Percentiles rank a stretch among this genome's conserved stretches.
Conservation (phyloP, 257 asterid species). For the Phtheirospermum japonicum region DNA sequence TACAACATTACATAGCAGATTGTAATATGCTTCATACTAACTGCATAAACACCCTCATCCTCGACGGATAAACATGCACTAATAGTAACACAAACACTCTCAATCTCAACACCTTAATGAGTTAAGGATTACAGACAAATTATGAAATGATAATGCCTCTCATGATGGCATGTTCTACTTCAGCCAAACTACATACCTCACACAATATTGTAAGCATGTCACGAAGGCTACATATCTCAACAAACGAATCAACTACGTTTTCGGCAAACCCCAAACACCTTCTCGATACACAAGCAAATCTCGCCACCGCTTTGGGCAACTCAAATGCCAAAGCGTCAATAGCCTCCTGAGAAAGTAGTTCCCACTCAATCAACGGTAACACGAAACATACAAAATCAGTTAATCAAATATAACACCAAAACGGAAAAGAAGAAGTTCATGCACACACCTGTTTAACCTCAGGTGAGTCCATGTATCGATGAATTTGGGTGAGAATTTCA, state of each 20-base stretch:
- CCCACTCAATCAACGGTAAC: slow-evolving; percentile 2
- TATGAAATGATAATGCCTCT: no score
- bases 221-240: slow-evolving; percentile 58
- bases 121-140: background rate
- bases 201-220: slow-evolving; percentile 83
- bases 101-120: background rate
- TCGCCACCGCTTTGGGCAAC: slow-evolving; percentile 65
- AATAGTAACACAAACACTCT: slow-evolving; percentile 4
- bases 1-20: no score
- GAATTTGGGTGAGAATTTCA: slow-evolving; percentile 51
- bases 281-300: slow-evolving; percentile 55
- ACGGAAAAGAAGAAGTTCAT: background rate
- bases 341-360: slow-evolving; percentile 43
- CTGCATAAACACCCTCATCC: no score
- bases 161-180: no score
- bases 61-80: no score
- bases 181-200: slow-evolving; percentile 55
- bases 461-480: slow-evolving; percentile 39
- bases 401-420: background rate
- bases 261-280: slow-evolving; percentile 56
- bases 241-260: slow-evolving; percentile 42
- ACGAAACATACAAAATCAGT: background rate
- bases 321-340: slow-evolving; percentile 68
- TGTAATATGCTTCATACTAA: no score
- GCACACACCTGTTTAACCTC: slow-evolving; percentile 49